phyloP scores from a whole-genome alignment of 2,329 filamentous ascomycete genomes.

The Phyllachora maydis region DNA sequence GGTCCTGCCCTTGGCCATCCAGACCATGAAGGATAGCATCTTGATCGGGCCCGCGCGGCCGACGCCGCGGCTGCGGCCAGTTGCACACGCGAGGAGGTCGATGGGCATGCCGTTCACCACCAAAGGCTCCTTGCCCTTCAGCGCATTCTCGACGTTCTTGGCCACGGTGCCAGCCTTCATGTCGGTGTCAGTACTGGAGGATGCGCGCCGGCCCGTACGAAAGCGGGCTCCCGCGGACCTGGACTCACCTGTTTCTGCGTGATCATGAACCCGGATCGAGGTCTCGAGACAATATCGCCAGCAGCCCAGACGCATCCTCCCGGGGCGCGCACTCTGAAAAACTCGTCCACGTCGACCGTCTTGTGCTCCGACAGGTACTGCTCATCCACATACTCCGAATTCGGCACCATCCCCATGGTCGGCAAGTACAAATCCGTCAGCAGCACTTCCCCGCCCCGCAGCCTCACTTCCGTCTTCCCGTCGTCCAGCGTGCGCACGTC shows the following conservation, averaged over 20 bases:
- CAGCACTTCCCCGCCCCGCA: conserved; percentile 23
- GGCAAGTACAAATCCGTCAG: conserved; percentile 27
- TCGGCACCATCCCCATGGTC: conserved; percentile 31
- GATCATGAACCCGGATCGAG: conserved; percentile 20
- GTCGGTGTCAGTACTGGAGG: neutral
- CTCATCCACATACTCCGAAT: conserved; percentile 28
- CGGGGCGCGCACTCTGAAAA: conserved; percentile 21
- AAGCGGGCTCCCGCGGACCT: neutral
- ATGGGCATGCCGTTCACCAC: conserved; percentile 24
- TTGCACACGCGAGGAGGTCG: conserved; percentile 25
- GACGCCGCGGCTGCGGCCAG: conserved; percentile 25
- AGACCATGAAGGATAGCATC: conserved; percentile 28
- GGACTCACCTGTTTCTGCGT: conserved; percentile 26
- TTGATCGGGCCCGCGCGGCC: conserved; percentile 24
- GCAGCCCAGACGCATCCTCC: conserved; percentile 29
- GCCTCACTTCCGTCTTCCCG: conserved; percentile 24
- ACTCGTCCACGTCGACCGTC: conserved; percentile 27
- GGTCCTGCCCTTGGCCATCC: conserved; percentile 28
- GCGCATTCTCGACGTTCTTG: conserved; percentile 28
- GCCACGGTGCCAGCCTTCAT: conserved; percentile 23
- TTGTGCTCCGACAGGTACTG: conserved; percentile 20
- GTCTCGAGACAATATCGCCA: conserved; percentile 29
- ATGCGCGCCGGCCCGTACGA: neutral
- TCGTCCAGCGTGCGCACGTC: conserved; percentile 12
- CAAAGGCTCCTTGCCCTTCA: conserved; percentile 20